Evolutionary conservation across 140 eudicot genomes (phyloP).

Genomic region (Erigeron philadelphicus): DNA sequence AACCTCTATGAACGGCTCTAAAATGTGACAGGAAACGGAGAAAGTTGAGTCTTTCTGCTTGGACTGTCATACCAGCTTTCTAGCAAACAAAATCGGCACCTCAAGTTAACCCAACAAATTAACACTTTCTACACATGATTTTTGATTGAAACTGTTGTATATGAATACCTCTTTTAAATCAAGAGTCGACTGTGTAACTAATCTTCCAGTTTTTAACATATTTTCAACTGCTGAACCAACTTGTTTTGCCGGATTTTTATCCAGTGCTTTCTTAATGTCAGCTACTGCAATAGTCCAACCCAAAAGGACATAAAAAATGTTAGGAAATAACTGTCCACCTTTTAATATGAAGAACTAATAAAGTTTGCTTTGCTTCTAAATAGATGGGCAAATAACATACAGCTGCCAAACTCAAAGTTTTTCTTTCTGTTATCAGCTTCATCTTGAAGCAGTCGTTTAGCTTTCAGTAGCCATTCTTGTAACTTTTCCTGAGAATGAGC

Average conservation of each 20-base stretch:
- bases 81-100: constrained; percentile 22
- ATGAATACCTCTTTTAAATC: constrained; percentile 80
- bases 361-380: neutral
- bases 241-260: constrained; percentile 48
- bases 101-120: neutral
- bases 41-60: constrained; percentile 80
- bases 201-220: constrained; percentile 82
- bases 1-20: constrained; percentile 94
- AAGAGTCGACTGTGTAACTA: constrained; percentile 50
- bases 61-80: constrained; percentile 90
- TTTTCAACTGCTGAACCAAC: constrained; percentile 69
- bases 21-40: constrained; percentile 85
- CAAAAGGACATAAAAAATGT: constrained; percentile 6
- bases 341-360: neutral
- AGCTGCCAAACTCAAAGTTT: constrained; percentile 46
- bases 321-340: neutral
- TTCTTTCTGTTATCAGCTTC: constrained; percentile 37
- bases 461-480: constrained; percentile 70
- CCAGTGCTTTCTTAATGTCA: constrained; percentile 54
- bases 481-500: constrained; percentile 55
- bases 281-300: constrained; percentile 41
- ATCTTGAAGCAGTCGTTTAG: constrained; percentile 49
- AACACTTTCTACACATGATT: neutral
- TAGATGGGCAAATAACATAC: constrained; percentile 38
- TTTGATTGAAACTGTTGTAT: neutral